Base-by-base conservation (phyloP, 208 protist genomes). In the Perkinsela sp. region DNA sequence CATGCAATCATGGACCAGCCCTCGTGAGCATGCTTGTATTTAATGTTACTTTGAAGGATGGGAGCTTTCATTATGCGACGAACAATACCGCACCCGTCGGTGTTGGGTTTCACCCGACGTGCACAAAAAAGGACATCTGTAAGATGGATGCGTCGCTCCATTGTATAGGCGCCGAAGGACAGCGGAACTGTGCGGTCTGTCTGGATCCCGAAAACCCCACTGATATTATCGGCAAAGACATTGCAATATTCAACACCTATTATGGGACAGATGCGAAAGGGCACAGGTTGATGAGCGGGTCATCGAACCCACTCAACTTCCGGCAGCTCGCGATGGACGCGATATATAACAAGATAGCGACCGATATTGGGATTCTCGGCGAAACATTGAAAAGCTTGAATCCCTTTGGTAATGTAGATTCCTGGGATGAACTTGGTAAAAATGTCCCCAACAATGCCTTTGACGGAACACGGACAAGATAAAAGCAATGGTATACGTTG, bases 251-350 rank as follows among this genome's bases (percentile, higher is more conserved):
- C n/a, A n/a, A 30, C 13, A 69, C 67, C 13, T 71, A 71, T 67
- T 71, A 71, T 67, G 69, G 69, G 22, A 71, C 69, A 66, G 69
- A 71, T 67, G 48, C n/a, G 28, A 31, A 28, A 28, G 66, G n/a
- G 30, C 66, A 71, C 6, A 13, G 66, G 13, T 22, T 71, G 28
- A 29, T 71, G 57, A 70, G 57, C 66, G 69, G 69, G 29, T 71
- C 69, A 67, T 71, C 69, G 57, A 71, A 71, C 68, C 69, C 69
- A 22, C 30, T 71, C 57, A 71, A 71, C 69, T 71, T 71, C 69
- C 48, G 69, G 6, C 13, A 71, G 40, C 69, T 71, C 69, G 69
- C 69, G 29, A 28, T 71, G 28, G 68, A 29, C 13, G 66, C 28
- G 15, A 29, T 68, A 2, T 48, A 48, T 13, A 68, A 48, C 28